These are phyloP conservation scores for Metschnikowia koreensis DNA, from an alignment of 805 yeast species.

Conservation along the genomic window DNA sequence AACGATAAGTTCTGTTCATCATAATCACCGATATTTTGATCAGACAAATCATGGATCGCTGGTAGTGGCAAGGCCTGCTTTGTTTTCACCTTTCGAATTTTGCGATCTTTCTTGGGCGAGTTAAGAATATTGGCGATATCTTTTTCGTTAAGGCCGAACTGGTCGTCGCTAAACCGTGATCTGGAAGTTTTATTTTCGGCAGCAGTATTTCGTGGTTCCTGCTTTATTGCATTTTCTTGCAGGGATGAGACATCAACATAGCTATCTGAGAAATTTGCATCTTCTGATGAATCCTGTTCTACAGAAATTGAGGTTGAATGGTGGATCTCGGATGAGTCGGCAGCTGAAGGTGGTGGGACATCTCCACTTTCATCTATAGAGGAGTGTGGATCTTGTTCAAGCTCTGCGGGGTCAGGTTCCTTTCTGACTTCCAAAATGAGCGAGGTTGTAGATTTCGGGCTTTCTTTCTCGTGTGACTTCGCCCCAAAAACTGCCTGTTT, in stretches of 20 bases:
- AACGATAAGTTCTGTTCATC: slow-evolving; percentile 31
- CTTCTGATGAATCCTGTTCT: slow-evolving; percentile 2
- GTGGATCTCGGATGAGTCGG: neutral
- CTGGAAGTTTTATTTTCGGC: neutral
- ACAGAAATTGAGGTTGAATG: neutral
- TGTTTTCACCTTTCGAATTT: slow-evolving; percentile 17
- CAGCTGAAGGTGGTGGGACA: neutral
- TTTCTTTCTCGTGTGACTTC: neutral
- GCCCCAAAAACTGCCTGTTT: slow-evolving; percentile 1
- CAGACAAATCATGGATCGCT: slow-evolving; percentile 25
- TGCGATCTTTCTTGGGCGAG: slow-evolving; percentile 25
- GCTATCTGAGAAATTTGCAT: slow-evolving; percentile 8
- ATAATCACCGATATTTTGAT: slow-evolving; percentile 36
- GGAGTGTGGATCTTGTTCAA: neutral
- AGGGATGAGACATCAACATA: neutral
- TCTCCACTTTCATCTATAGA: neutral
- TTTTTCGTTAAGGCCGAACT: slow-evolving; percentile 19
- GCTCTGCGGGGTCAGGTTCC: neutral
- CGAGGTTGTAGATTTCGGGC: slow-evolving; percentile 1
- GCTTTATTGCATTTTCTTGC: neutral
- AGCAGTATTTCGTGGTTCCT: neutral
- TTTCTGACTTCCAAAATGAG: slow-evolving; percentile 8
- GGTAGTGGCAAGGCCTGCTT: slow-evolving; percentile 13
- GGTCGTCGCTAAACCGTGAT: slow-evolving; percentile 17
- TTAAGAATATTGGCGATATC: slow-evolving; percentile 19